Evolutionary conservation across 345 rosid genomes (phyloP), one percentile per base, ranked within the genome.

Genomic region (Citrus sinensis): DNA sequence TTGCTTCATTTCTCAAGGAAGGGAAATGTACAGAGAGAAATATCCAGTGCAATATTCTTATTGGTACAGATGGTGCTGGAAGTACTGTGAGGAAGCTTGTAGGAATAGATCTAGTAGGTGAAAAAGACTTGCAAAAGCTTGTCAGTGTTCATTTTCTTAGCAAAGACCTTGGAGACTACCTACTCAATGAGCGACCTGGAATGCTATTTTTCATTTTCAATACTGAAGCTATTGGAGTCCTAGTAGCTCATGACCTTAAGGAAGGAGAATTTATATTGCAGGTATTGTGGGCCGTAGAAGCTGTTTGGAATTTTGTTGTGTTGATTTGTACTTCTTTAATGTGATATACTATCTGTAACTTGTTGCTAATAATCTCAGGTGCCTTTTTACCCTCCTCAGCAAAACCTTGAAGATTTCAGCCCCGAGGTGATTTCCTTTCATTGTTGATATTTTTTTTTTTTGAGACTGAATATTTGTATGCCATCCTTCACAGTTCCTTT

Each of bases 351-450:
- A 42, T 73, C 65, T 27, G 16, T 78, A 58, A n/a, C 13, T 70
- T 51, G 51, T 79, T 75, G 71, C 56, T 74, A 71, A 62, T 79
- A 62, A 51, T 83, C 71, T 76, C 83, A 95, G 98, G 80, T 91
- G 37, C 99, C 98, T 77, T 94, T 87, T 83, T 95, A 90, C 87
- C 98, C 99, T 30, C 99, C 99, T 78, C 98, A 92, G 81, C 99
- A 96, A 79, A 88, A 80, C 71, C 87, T 92, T 62, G 84, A 83
- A 59, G 97, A 96, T 86, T 94, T 92, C 82, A 89, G 84, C 74
- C 86, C 86, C 1, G 85, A 90, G 98, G 98, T 93, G 85, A 67
- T 63, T 77, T 79, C 71, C 59, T 69, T 35, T 73, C 78, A 66
- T 74, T 42, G 61, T 56, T 16, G 67, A 80, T 64, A 5, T 17